phyloP scores from a whole-genome alignment of 305 asterid genomes.

The Rubia balearica region DNA sequence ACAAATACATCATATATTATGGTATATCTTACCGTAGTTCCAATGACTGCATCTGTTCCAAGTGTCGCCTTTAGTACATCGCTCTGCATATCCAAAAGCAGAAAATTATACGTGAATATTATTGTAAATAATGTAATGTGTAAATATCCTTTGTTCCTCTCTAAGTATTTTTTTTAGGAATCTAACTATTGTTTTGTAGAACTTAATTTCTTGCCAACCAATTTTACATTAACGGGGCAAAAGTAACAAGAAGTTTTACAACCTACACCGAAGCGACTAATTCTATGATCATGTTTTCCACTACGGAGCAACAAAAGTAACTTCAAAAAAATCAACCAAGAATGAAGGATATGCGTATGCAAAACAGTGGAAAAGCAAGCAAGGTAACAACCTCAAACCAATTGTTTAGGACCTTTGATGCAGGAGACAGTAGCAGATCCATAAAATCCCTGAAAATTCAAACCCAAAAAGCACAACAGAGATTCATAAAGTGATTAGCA shows the following conservation, averaged over 20 bases:
- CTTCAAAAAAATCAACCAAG: neutral
- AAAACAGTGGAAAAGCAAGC: neutral
- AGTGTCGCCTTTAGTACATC: constrained; percentile 93
- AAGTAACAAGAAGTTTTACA: neutral
- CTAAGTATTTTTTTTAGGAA: no score
- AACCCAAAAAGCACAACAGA: constrained; percentile 17
- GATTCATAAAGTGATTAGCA: neutral
- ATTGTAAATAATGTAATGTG: neutral
- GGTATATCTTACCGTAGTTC: constrained; percentile 51
- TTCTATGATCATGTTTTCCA: neutral
- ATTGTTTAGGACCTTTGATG: constrained; percentile 80
- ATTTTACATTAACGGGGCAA: neutral
- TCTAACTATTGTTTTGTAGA: neutral
- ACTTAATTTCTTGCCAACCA: neutral
- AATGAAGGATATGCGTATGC: neutral
- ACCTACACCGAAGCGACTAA: neutral
- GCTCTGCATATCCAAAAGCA: constrained; percentile 30
- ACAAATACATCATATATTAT: constrained; percentile 11
- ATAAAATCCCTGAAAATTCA: constrained; percentile 65
- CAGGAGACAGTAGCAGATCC: constrained; percentile 84
- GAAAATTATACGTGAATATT: neutral
- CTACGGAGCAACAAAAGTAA: neutral
- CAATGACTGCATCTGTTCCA: constrained; percentile 86
- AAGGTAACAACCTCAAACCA: constrained; percentile 80
- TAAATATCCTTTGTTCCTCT: neutral